Percentiles rank a stretch among this genome's conserved stretches.
phyloP scores from a whole-genome alignment of 2,329 filamentous ascomycete species.

The Xylariales sp. region DNA sequence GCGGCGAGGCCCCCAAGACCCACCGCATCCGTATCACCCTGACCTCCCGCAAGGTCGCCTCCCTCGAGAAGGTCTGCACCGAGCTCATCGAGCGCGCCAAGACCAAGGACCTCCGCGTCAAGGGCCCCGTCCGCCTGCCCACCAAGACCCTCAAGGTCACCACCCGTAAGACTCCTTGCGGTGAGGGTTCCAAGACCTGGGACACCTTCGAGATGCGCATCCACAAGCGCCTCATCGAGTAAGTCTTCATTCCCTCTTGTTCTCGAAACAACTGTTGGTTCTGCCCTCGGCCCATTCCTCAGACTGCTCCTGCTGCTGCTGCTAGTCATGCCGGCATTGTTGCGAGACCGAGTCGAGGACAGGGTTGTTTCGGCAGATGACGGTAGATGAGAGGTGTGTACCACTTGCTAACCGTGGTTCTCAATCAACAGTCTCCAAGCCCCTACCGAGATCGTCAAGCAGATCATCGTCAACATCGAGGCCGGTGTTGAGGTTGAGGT shows the following conservation, averaged over 20 bases:
- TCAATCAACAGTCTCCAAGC: conserved; percentile 81
- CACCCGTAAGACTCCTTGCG: conserved; percentile 98
- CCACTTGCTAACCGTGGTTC: no score
- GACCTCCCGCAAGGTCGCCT: conserved; percentile 88
- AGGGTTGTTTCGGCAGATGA: no score
- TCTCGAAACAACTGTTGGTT: no score
- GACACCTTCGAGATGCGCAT: conserved; percentile 99
- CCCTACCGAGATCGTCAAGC: conserved; percentile 95
- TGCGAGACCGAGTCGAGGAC: no score
- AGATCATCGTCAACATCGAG: conserved; percentile 95
- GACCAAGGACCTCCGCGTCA: conserved; percentile 96
- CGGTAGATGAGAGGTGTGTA: no score
- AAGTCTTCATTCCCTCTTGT: conserved; percentile 29
- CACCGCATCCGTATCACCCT: conserved; percentile 76
- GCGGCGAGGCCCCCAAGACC: conserved; percentile 65
- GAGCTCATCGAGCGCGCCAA: conserved; percentile 99
- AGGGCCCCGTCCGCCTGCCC: conserved; percentile 88
- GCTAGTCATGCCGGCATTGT: no score
- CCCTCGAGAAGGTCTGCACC: conserved; percentile 96
- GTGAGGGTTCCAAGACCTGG: conserved; percentile 99
- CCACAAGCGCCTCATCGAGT: conserved; percentile 97
- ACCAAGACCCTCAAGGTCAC: conserved; percentile 68
- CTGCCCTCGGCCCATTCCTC: no score
- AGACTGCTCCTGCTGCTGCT: no score
- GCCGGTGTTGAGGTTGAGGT: conserved; percentile 91